Evolutionary conservation across 331 rosid species (phyloP), one percentile per base, ranked within the genome.

Genomic region (Saraca asoca): DNA sequence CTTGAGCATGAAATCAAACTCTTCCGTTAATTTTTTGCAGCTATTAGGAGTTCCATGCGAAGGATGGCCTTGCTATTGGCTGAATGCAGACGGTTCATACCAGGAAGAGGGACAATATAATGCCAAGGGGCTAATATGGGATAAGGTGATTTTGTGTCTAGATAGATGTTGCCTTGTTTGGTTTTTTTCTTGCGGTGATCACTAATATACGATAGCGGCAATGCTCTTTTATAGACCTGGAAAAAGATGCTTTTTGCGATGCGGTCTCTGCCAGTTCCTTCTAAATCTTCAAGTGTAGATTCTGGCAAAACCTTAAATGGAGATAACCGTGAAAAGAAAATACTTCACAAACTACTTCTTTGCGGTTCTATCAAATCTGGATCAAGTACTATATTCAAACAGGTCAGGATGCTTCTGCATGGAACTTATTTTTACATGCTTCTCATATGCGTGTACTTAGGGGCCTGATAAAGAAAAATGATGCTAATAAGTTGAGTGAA

Each of bases 331-430:
- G 79, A 33, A 46, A 68, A 64, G 65, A 80, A 73, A 69, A 35
- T 5, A 33, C 82, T 83, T 51, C 50, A 61, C 58, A 88, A 81
- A 51, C 66, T 94, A 83, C 80, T 94, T 68, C 86, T 94, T 71
- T 79, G 90, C 64, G 98, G 98, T 63, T 64, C 85, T 73, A 77
- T 63, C 20, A 81, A 90, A 71, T 86, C 92, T 57, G 97, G 97
- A 76, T 75, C 97, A 17, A 78, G 97, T 71, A 88, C 96, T 38
- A 81, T 94, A 70, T 86, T 85, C 80, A 94, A 90, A 69, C 98
- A 90, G 96, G 98, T 88, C 31, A 75, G 51, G 79, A 29, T 48
- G 24, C 58, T 57, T 46, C 52, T 4, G 46, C 49, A 51, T 24
- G 72, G 39, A 37, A 50, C 60, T 64, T 15, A 19, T 37, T 61